Percentiles rank a stretch among this genome's conserved stretches.
Conservation (phyloP, 306 rosid species). For the Vigna trinervia region DNA sequence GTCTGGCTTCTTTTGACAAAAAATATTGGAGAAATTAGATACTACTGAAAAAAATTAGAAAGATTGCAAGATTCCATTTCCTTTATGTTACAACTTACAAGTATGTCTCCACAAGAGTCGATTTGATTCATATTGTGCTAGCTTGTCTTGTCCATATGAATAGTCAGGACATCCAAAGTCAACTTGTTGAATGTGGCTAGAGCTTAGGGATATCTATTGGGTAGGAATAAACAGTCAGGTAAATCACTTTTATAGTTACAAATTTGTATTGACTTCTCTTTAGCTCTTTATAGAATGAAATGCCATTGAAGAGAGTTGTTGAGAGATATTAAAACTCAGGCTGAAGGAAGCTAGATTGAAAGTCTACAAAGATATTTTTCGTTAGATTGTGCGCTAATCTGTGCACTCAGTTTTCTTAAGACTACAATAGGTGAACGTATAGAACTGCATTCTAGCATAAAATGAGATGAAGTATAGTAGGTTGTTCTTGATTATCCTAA, state of each 20-base stretch:
- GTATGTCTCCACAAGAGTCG: background rate
- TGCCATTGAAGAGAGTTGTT: constrained; percentile 10
- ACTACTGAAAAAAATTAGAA: background rate
- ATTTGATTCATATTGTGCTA: constrained; percentile 26
- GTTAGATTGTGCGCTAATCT: background rate
- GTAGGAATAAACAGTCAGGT: constrained; percentile 40
- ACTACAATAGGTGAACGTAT: constrained; percentile 25
- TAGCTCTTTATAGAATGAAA: constrained; percentile 22
- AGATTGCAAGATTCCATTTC: background rate
- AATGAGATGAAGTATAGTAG: constrained; percentile 40
- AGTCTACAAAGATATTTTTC: background rate
- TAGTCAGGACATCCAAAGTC: constrained; percentile 14
- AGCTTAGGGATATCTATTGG: constrained; percentile 23
- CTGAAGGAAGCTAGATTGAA: constrained; percentile 28
- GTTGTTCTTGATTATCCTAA: constrained; percentile 51
- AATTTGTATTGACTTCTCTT: constrained; percentile 5
- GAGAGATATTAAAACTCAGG: constrained; percentile 27
- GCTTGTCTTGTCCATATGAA: constrained; percentile 29
- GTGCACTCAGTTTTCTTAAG: constrained; percentile 15
- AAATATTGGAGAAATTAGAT: background rate
- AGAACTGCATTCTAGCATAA: constrained; percentile 47
- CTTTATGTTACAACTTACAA: background rate
- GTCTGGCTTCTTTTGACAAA: constrained; percentile 13
- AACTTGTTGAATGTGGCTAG: constrained; percentile 26
- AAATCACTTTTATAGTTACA: constrained; percentile 20